These are phyloP conservation scores for Lasiodiplodia citricola DNA, from an alignment of 2,329 filamentous ascomycete genomes.

Conservation along the genomic window DNA sequence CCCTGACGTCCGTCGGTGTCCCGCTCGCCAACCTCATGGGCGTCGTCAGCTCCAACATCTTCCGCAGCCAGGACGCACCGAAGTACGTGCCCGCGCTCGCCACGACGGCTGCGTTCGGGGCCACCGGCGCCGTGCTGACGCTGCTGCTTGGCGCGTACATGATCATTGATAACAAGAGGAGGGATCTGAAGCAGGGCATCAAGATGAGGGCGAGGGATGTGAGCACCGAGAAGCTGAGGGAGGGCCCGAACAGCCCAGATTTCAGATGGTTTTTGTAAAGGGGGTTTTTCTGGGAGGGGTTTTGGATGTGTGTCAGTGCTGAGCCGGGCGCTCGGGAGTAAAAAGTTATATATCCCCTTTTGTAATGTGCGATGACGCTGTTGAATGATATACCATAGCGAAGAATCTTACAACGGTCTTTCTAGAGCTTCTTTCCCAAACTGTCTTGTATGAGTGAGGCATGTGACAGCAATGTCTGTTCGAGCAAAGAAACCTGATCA, in stretches of 20 bases:
- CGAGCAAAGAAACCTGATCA: too few species aligned
- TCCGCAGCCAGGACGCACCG: slow-evolving; percentile 29
- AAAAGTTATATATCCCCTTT: neutral
- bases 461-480: too few species aligned
- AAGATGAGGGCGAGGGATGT: slow-evolving; percentile 57
- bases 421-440: too few species aligned
- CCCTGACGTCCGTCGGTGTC: slow-evolving; percentile 73
- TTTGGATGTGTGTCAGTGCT: neutral
- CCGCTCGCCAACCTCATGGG: slow-evolving; percentile 80
- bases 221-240: slow-evolving; percentile 51
- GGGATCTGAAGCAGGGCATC: slow-evolving; percentile 62
- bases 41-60: slow-evolving; percentile 65
- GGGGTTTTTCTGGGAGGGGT: neutral
- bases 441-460: too few species aligned
- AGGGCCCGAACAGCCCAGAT: slow-evolving; percentile 49
- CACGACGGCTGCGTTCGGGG: slow-evolving; percentile 69
- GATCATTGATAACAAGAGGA: slow-evolving; percentile 67
- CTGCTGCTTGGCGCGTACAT: slow-evolving; percentile 66
- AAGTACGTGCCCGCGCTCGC: slow-evolving; percentile 67
- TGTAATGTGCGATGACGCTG: too few species aligned
- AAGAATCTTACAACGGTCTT: too few species aligned
- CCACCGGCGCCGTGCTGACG: slow-evolving; percentile 61
- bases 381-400: too few species aligned
- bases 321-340: neutral
- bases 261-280: slow-evolving; percentile 50